These are phyloP conservation scores for Colletotrichum sp. DNA, from an alignment of 2,329 filamentous ascomycete species.

Conservation along the genomic window DNA sequence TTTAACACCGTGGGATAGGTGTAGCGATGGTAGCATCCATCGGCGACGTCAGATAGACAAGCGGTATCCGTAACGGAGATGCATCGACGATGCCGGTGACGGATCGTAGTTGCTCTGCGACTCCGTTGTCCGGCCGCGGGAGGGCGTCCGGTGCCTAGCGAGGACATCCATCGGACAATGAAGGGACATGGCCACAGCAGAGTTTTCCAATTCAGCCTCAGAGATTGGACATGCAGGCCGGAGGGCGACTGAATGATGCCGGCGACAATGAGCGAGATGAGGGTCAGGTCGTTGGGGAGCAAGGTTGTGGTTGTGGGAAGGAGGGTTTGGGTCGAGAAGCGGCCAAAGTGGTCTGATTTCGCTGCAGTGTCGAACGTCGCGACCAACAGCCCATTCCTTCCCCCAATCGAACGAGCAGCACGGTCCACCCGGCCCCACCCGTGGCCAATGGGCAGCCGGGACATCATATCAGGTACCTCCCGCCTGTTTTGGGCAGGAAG, in stretches of 20 bases:
- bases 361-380: slow-evolving; percentile 11
- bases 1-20: too few species aligned
- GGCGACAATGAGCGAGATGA: background rate
- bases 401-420: slow-evolving; percentile 11
- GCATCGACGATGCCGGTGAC: background rate
- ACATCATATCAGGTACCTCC: background rate
- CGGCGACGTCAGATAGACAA: background rate
- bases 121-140: background rate
- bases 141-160: background rate
- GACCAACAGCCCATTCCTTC: background rate
- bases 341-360: slow-evolving; percentile 15
- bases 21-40: background rate
- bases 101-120: background rate
- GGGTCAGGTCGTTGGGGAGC: background rate
- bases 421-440: background rate
- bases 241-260: background rate
- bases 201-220: background rate
- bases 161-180: background rate
- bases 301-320: background rate
- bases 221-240: background rate
- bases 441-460: background rate
- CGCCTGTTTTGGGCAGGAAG: background rate
- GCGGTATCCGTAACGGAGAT: background rate
- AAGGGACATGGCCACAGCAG: background rate
- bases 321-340: background rate